Evolutionary conservation across 2,329 filamentous ascomycete species (phyloP).

Genomic region (Sarocladium brachiariae): DNA sequence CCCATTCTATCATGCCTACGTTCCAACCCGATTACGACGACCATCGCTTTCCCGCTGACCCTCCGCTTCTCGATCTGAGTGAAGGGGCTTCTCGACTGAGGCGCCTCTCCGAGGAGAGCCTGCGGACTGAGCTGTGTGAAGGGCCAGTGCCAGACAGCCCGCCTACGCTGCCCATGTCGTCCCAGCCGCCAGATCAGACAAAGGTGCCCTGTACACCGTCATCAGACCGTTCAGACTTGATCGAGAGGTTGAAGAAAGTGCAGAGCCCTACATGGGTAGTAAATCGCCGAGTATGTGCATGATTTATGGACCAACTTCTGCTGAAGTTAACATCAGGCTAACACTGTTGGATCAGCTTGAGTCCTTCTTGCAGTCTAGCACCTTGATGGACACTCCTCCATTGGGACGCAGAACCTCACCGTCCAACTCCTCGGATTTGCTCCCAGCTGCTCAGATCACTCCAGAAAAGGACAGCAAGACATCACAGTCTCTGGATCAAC

Average conservation of each 20-base stretch:
- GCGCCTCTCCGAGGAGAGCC: constrained; percentile 51
- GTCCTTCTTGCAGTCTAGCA: constrained; percentile 24
- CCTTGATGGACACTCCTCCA: constrained; percentile 4
- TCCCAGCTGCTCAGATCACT: constrained; percentile 41
- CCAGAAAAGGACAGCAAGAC: constrained; percentile 33
- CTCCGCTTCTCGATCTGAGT: constrained; percentile 15
- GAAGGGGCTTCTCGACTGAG: constrained; percentile 15
- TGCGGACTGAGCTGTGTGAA: constrained; percentile 55
- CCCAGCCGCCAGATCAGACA: constrained; percentile 13
- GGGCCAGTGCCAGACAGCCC: constrained; percentile 44
- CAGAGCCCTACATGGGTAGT: constrained; percentile 71
- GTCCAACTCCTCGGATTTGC: constrained; percentile 31
- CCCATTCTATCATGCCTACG: constrained; percentile 43
- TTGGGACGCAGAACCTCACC: constrained; percentile 19
- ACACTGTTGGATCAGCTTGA: constrained; percentile 27
- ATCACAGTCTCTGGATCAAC: constrained; percentile 26
- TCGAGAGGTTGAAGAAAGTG: constrained; percentile 73
- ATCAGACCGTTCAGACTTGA: constrained; percentile 68
- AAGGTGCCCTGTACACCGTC: constrained; percentile 30
- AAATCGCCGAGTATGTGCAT: constrained; percentile 49
- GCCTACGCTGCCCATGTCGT: constrained; percentile 13
- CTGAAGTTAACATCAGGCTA: background rate
- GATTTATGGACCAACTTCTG: background rate
- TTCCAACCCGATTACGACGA: constrained; percentile 44
- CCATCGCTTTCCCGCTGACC: constrained; percentile 15